Evolutionary conservation across 345 rosid genomes (phyloP), one percentile per base, ranked within the genome.

Genomic region (Brassica nigra): DNA sequence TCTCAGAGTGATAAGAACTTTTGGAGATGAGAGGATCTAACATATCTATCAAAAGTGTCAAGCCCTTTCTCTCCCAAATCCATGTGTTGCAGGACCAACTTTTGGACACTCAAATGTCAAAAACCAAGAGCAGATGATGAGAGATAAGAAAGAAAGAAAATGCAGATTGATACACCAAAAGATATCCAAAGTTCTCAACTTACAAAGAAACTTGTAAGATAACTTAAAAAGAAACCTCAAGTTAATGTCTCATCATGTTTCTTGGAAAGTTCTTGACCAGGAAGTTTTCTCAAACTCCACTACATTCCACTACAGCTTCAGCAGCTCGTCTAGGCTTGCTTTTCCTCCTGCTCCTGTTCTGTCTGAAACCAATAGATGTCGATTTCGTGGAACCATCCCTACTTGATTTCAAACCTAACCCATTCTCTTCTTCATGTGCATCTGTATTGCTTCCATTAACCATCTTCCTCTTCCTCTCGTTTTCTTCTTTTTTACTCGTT

Each of bases 291-390:
- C 68, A 77, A 73, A 73, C 76, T 29, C 88, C 88, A 69, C 84
- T 82, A 89, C 91, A 89, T 66, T 88, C 90, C 14, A 90, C 89
- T 2, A 89, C 92, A 73, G 88, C 95, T 85, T 90, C 97, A 62
- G 95, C 97, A 75, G 97, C 95, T 29, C 95, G 78, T 31, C 91
- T 85, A 4, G 95, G 93, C 81, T 85, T 92, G 86, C 77, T 92
- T 86, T 92, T 92, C 77, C 93, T 84, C 76, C 95, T 74, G 69
- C 89, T 92, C 62, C 92, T 88, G 52, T 72, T 87, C 44, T 84
- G 87, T 73, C 92, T 79, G 81, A 77, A 90, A 18, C 97, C 93
- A 74, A 57, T 82, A 62, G 63, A 70, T 28, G 62, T 62, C 49
- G 63, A 70, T 28, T 54, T 62, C 49, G 16, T 49, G 16, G 57